Base-by-base conservation (phyloP, 169 alveolate species). In the Eimeria tenella region DNA sequence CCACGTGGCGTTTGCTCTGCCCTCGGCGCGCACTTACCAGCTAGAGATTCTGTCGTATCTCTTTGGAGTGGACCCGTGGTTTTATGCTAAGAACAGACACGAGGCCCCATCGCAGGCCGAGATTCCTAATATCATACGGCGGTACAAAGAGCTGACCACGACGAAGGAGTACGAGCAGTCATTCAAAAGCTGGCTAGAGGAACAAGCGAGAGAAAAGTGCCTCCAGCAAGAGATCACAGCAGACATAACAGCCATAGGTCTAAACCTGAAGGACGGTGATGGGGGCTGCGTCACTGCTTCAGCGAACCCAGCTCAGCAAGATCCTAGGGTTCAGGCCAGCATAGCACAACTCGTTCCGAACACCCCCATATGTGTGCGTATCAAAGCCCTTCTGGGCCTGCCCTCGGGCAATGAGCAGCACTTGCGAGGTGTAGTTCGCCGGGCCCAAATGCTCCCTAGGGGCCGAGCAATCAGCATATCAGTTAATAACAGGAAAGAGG, bases 351-450 rank as follows among this genome's bases (percentile, higher is more conserved):
- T 88, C 55, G 63, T 65, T 3, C 60, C 63, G 8, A 79, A 79
- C 15, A 88, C 94, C 56, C 82, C 94, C 21, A 73, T 88, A 4
- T 88, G 94, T 62, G 94, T 88, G 21, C 86, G 94, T 15, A 70
- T 88, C 17, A 88, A 88, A 25, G 94, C 94, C 11, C 87, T 88
- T 2, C 65, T 88, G 23, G 94, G 94, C 53, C 87, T 88, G 11
- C 94, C 94, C 42, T 77, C 94, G 49, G 94, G 94, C 50, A 53
- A 50, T 7, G 94, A 88, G 77, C 94, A 88, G 50, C 94, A 70
- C 63, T 11, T 88, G 0, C 73, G 94, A 4, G 94, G 87, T 19
- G 94, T 88, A 7, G 94, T 88, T 4, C 84, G 84, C 49, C 84
- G 84, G 23, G 23, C 15, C 6, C 84, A 74, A 19, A 74, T 19